Percentiles rank a stretch among this genome's conserved stretches.
phyloP scores from a whole-genome alignment of 495 filamentous ascomycete genomes.

The Acidiella bohemica region DNA sequence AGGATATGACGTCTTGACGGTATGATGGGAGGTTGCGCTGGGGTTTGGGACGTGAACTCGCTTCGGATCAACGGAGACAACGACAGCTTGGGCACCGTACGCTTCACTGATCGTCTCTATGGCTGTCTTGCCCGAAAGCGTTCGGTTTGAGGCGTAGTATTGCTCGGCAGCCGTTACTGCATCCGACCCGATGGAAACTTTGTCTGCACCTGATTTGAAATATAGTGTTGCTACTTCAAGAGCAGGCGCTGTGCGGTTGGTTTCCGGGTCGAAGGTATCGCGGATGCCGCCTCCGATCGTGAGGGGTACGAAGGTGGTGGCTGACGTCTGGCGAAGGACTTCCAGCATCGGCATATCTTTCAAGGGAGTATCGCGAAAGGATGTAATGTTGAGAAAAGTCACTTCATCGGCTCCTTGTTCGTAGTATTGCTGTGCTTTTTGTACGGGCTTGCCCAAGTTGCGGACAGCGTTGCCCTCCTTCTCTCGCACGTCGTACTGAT shows the following conservation, averaged over 20 bases:
- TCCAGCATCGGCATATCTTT: constrained; percentile 93
- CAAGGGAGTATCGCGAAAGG: constrained; percentile 85
- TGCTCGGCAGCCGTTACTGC: constrained; percentile 86
- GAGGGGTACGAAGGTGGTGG: constrained; percentile 93
- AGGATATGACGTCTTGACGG: constrained; percentile 52
- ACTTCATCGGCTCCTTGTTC: constrained; percentile 94
- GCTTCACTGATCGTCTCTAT: constrained; percentile 89
- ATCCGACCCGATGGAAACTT: constrained; percentile 94
- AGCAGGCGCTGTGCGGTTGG: constrained; percentile 77
- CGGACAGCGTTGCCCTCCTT: constrained; percentile 67
- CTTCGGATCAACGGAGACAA: constrained; percentile 88
- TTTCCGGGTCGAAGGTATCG: constrained; percentile 58
- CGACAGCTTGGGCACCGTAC: constrained; percentile 94
- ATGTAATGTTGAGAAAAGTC: constrained; percentile 95
- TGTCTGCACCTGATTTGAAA: constrained; percentile 96
- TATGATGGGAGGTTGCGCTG: constrained; percentile 63
- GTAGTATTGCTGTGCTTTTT: constrained; percentile 88
- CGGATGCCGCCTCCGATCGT: constrained; percentile 92
- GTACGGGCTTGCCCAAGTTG: constrained; percentile 91
- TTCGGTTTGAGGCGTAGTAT: constrained; percentile 55
- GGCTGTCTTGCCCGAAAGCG: constrained; percentile 64
- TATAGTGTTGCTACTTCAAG: constrained; percentile 92
- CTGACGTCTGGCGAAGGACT: constrained; percentile 67
- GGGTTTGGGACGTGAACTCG: constrained; percentile 68
- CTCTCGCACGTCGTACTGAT: constrained; percentile 99